Base-by-base conservation (phyloP, 164 flowering plant species). In the grape (Vitis vinifera) region DNA sequence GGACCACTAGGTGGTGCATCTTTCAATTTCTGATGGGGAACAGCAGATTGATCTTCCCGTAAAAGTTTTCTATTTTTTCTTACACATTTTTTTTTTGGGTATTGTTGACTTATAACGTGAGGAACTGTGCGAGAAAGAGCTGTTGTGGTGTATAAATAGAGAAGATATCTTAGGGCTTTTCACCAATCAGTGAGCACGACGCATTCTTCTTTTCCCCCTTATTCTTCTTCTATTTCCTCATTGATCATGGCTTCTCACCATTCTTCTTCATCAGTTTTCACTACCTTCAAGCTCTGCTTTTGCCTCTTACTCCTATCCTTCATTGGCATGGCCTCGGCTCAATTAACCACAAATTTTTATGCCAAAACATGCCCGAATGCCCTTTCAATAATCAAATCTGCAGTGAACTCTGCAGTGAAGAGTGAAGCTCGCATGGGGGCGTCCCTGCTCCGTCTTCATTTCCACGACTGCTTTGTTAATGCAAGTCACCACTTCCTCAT, bases 371-470 rank as follows among this genome's bases (percentile, higher is more conserved):
- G 80, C 15, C 74, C 80, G 1, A 66, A 48, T 8, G 74, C 64
- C 10, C 68, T 77, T 27, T 61, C 73, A 4, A 61, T 59, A 55
- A 70, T 77, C 7, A 60, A 62, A 14, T 29, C 67, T 0, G 76
- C 48, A 1, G 76, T 77, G 17, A 13, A 51, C 16, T 5, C 59
- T 16, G 74, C 74, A 0, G 66, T 77, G 10, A 4, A 13, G 8
- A 73, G 17, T 2, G 80, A 77, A 61, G 57, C 67, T 47, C 76
- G 80, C 44, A 77, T 77, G 77, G 80, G 80, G 2, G 76, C 80
- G 4, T 76, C 79, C 7, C 65, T 76, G 66, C 70, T 72, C 30
- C 79, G 79, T 17, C 72, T 76, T 52, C 75, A 71, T 56, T 76
- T 76, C 62, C 79, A 76, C 5, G 79, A 76, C 23, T 76, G 79